phyloP scores from a whole-genome alignment of 768 basidiomycete species.

The Rhodotorula paludigena region DNA sequence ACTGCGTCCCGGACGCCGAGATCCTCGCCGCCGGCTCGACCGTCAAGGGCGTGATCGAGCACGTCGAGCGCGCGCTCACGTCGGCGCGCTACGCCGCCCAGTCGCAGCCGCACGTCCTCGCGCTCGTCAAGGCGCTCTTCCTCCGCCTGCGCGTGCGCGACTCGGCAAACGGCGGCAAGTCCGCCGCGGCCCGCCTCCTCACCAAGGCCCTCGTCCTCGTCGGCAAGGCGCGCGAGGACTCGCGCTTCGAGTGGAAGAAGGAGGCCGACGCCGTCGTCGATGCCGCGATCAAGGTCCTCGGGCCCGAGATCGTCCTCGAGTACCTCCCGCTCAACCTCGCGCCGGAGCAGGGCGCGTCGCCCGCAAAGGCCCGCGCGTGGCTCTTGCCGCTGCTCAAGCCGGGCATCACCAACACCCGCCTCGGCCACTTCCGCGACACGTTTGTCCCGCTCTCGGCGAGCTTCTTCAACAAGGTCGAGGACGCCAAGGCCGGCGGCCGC shows the following conservation, averaged over 20 bases:
- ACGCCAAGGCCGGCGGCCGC: constrained; percentile 56
- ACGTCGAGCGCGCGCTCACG: constrained; percentile 64
- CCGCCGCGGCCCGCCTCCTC: constrained; percentile 43
- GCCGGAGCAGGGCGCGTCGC: constrained; percentile 58
- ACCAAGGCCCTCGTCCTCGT: constrained; percentile 66
- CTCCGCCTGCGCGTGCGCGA: constrained; percentile 57
- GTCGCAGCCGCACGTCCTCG: constrained; percentile 73
- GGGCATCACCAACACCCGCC: constrained; percentile 64
- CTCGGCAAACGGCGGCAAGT: constrained; percentile 21
- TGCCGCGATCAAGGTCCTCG: constrained; percentile 75
- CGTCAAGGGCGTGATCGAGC: constrained; percentile 59
- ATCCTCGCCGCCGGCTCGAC: constrained; percentile 49
- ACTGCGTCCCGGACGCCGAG: constrained; percentile 65
- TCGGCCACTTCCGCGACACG: constrained; percentile 78
- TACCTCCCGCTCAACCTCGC: constrained; percentile 81
- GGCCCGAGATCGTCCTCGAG: constrained; percentile 70
- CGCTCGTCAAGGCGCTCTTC: constrained; percentile 66
- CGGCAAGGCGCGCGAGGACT: constrained; percentile 67
- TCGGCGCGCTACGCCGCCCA: constrained; percentile 63
- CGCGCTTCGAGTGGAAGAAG: constrained; percentile 85
- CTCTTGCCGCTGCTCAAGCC: constrained; percentile 79
- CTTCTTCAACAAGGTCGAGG: constrained; percentile 80
- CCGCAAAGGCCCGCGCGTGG: constrained; percentile 60
- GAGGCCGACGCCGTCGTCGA: constrained; percentile 72
- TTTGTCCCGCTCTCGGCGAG: constrained; percentile 91